A percentile compares a stretch with the other conserved stretches of the same genome.
Conservation (phyloP, 2,329 filamentous ascomycete species). For the Coleophoma crateriformis region DNA sequence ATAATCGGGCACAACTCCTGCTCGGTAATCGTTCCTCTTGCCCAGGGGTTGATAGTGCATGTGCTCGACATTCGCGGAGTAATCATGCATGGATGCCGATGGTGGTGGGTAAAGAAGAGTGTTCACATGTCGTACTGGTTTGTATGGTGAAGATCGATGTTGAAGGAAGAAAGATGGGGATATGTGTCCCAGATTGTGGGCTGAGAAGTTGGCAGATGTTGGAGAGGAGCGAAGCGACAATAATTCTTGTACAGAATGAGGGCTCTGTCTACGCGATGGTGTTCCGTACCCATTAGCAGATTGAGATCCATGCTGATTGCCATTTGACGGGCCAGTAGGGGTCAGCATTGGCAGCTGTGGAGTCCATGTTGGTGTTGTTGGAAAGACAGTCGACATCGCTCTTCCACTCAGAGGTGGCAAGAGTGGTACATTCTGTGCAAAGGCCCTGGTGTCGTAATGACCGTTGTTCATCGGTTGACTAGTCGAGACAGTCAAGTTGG, state of each 20-base stretch:
- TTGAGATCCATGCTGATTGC: slow-evolving; percentile 10
- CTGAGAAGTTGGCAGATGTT: slow-evolving; percentile 27
- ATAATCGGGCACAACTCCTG: slow-evolving; percentile 65
- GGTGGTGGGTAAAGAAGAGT: slow-evolving; percentile 87
- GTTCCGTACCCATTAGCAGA: slow-evolving; percentile 24
- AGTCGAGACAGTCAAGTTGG: slow-evolving; percentile 53
- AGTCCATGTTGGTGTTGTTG: slow-evolving; percentile 42
- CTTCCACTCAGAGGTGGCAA: slow-evolving; percentile 31
- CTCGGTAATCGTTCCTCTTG: slow-evolving; percentile 60
- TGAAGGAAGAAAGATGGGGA: slow-evolving; percentile 86
- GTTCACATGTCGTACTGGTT: slow-evolving; percentile 82
- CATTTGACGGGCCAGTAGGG: slow-evolving; percentile 16
- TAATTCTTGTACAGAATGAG: slow-evolving; percentile 25
- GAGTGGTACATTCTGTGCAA: slow-evolving; percentile 19
- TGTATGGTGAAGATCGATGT: slow-evolving; percentile 87
- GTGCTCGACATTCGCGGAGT: slow-evolving; percentile 57
- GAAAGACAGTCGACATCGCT: slow-evolving; percentile 76
- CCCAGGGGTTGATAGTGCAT: slow-evolving; percentile 82
- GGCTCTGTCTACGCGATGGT: slow-evolving; percentile 26
- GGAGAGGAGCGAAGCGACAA: slow-evolving; percentile 29
- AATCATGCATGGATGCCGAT: slow-evolving; percentile 70
- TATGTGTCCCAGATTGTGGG: slow-evolving; percentile 43
- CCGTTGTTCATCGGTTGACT: slow-evolving; percentile 19
- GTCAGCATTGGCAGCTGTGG: slow-evolving; percentile 32
- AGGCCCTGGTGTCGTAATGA: slow-evolving; percentile 12